Evolutionary conservation across 495 filamentous ascomycete genomes (phyloP).

Genomic region (Aspergillus incahuasiensis): DNA sequence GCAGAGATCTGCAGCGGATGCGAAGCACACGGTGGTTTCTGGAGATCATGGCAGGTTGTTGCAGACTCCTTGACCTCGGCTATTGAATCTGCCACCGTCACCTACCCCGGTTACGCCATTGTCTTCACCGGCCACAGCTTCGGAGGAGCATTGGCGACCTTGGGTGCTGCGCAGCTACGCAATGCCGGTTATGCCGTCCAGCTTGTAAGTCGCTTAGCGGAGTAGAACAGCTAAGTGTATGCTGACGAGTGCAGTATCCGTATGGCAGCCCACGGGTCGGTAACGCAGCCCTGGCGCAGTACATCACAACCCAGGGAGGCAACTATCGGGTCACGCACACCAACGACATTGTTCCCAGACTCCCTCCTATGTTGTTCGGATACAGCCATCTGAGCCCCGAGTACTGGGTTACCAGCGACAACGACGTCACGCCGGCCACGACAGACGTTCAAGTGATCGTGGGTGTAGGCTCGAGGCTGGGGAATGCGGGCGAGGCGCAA

Average conservation of each 20-base stretch:
- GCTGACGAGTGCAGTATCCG: conserved; percentile 46
- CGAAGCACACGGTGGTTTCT: conserved; percentile 51
- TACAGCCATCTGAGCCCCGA: conserved; percentile 64
- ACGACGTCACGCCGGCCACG: conserved; percentile 35
- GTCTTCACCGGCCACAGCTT: conserved; percentile 64
- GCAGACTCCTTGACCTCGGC: conserved; percentile 34
- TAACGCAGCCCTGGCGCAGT: conserved; percentile 49
- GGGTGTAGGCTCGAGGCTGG: conserved; percentile 27
- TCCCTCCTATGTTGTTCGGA: conserved; percentile 52
- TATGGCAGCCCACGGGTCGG: conserved; percentile 68
- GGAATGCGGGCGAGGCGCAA: conserved; percentile 35
- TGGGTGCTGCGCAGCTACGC: conserved; percentile 57
- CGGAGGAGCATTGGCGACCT: conserved; percentile 59
- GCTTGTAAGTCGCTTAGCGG: conserved; percentile 24
- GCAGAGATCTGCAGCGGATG: conserved; percentile 40
- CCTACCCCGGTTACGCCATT: conserved; percentile 49
- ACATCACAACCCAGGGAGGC: conserved; percentile 46
- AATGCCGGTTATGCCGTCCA: conserved; percentile 37
- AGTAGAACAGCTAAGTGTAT: neutral
- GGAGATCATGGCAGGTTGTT: conserved; percentile 48
- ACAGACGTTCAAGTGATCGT: conserved; percentile 37
- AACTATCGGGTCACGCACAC: conserved; percentile 63
- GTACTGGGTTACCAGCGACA: conserved; percentile 53
- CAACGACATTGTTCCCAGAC: conserved; percentile 61
- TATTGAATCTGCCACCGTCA: conserved; percentile 26